These are phyloP conservation scores for Skeletonema costatum DNA, from an alignment of 108 stramenopile species.

Conservation along the genomic window DNA sequence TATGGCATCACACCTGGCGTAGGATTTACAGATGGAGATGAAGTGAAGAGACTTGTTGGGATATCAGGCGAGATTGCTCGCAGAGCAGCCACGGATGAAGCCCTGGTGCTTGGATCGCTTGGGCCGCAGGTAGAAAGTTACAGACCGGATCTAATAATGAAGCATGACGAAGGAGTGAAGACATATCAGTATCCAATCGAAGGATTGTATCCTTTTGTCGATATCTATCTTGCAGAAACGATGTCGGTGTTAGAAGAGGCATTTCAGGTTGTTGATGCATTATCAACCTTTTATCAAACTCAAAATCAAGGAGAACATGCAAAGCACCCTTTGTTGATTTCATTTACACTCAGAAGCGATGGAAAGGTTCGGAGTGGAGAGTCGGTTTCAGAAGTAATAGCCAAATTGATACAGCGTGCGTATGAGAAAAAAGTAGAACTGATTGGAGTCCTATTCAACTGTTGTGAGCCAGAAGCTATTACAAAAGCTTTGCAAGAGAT, in stretches of 20 bases:
- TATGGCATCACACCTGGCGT: constrained; percentile 82
- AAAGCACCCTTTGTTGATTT: constrained; percentile 60
- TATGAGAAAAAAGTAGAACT: constrained; percentile 34
- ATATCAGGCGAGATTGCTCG: constrained; percentile 68
- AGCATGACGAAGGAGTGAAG: constrained; percentile 60
- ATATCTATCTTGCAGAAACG: constrained; percentile 80
- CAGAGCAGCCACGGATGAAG: constrained; percentile 23
- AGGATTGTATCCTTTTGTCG: constrained; percentile 65
- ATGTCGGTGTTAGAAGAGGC: constrained; percentile 79
- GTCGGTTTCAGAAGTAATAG: constrained; percentile 38
- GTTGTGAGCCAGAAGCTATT: constrained; percentile 81
- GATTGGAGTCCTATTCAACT: constrained; percentile 79
- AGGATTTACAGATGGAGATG: constrained; percentile 61
- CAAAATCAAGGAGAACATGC: neutral
- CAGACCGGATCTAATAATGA: constrained; percentile 69
- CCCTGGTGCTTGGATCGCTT: constrained; percentile 69
- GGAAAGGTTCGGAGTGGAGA: constrained; percentile 72
- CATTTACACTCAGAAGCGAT: constrained; percentile 64
- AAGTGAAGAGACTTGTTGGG: constrained; percentile 32
- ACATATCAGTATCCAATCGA: constrained; percentile 48
- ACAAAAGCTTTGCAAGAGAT: constrained; percentile 62
- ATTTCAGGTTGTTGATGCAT: constrained; percentile 68
- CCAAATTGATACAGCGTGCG: constrained; percentile 37
- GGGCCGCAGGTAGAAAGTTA: constrained; percentile 82
- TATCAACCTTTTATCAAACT: constrained; percentile 18